Percentiles rank a stretch among this genome's conserved stretches.
Conservation (phyloP, 129 eudicot genomes). For the Ambrosia trifida region DNA sequence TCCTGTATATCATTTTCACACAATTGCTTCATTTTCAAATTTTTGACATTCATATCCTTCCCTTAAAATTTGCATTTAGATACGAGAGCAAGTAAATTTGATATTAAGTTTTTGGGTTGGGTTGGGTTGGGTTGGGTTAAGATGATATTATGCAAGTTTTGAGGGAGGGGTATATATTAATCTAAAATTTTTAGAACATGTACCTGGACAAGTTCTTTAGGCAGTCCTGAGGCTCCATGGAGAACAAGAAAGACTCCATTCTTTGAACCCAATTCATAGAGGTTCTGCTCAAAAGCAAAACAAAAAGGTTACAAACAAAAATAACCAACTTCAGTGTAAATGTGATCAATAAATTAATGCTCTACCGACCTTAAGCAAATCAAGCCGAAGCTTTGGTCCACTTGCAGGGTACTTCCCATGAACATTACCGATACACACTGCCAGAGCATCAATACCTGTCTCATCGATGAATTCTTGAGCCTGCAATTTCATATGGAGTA, state of each 20-base stretch:
- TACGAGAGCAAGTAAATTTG: too few species aligned
- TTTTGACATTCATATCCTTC: too few species aligned
- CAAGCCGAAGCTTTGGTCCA: constrained; percentile 88
- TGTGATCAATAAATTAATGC: not conserved
- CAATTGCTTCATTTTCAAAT: not conserved
- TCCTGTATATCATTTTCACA: constrained; percentile 45
- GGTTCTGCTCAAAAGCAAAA: constrained; percentile 49
- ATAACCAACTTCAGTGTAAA: not conserved
- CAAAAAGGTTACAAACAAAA: not conserved
- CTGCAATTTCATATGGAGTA: constrained; percentile 46
- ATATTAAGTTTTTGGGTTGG: too few species aligned
- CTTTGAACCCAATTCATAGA: constrained; percentile 58
- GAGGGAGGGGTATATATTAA: too few species aligned
- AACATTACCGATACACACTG: constrained; percentile 98
- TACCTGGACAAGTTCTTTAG: constrained; percentile 81
- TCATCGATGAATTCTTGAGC: constrained; percentile 83
- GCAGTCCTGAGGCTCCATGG: constrained; percentile 97
- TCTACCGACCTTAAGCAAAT: constrained; percentile 73
- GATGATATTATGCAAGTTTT: too few species aligned
- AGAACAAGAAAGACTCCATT: constrained; percentile 86
- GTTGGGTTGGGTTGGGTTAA: too few species aligned
- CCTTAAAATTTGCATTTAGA: too few species aligned
- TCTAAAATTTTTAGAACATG: not conserved
- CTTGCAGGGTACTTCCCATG: constrained; percentile 95
- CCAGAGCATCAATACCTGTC: constrained; percentile 91